phyloP scores from a whole-genome alignment of 106 monocot species.

The Dendrobium huoshanense region DNA sequence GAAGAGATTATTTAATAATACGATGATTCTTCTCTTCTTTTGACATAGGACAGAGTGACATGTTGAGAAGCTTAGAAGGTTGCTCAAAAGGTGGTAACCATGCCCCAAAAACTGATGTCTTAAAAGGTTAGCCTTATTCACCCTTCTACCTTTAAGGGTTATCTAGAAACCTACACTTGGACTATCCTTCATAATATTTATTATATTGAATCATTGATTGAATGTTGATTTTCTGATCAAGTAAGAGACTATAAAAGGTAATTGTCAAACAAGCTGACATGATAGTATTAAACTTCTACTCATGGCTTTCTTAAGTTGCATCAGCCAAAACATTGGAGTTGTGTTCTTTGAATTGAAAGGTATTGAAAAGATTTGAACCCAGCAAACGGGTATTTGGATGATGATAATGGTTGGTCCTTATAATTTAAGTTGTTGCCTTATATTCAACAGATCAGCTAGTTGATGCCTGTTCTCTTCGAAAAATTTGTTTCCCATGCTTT shows the following conservation, averaged over 20 bases:
- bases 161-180: background rate
- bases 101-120: constrained; percentile 7
- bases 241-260: too few species aligned
- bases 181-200: background rate
- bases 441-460: background rate
- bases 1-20: background rate
- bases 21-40: constrained; percentile 1
- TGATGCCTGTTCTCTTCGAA: background rate
- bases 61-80: constrained; percentile 23
- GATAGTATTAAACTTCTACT: background rate
- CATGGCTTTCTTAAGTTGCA: background rate
- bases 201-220: background rate
- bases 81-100: constrained; percentile 11
- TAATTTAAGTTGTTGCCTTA: background rate
- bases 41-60: constrained; percentile 47
- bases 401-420: background rate
- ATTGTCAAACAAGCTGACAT: too few species aligned
- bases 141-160: background rate
- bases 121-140: constrained; percentile 27
- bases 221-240: background rate
- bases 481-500: background rate
- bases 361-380: background rate
- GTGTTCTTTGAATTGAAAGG: background rate
- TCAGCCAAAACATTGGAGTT: background rate
- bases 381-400: background rate